Base-by-base conservation (phyloP, 192 early-diverging fungal genomes). In the Coemansia aciculifera region DNA sequence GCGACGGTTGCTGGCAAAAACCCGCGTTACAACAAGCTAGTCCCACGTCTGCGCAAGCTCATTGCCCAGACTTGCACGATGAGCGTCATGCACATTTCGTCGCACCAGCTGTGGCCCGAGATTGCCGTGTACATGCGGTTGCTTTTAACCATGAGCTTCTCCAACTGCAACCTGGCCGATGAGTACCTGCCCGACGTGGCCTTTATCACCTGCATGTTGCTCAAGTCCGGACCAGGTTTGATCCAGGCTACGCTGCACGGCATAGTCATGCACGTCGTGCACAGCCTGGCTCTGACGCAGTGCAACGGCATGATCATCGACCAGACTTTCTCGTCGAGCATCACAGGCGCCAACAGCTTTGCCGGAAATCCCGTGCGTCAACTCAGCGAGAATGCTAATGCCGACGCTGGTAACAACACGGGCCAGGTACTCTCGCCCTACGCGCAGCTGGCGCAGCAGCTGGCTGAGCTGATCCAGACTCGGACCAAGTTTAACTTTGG, bases 401-500 rank as follows among this genome's bases (percentile, higher is more conserved):
- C 97, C 95, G 86, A 93, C 88, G 88, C 98, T 95, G 59, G 94
- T 94, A 37, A 95, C 96, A 49, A 91, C 86, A 38, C 91, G 88
- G 65, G 98, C 78, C 65, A 90, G 84, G 39, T 97, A 74, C 60
- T 89, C 84, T 29, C 80, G 72, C 36, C 87, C 90, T 19, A 84
- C 83, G 75, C 84, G 73, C 62, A 90, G 39, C 75, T 92, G 69
- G 91, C 75, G 11, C 75, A 83, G 80, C 75, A 67, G 72, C 59
- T 83, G 36, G 72, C 80, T 0, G 80, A 83, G 63, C 80, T 83
- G 66, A 83, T 72, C 57, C 80, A 83, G 64, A 51, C 75, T 3
- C 64, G 67, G 34, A 78, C 75, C 37, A 73, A 73, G 63, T 74
- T 83, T 66, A 83, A 68, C 66, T 83, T 83, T 83, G 80, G 80